These are phyloP conservation scores for Selenicereus undatus DNA, from an alignment of 148 eudicot genomes.

Conservation along the genomic window DNA sequence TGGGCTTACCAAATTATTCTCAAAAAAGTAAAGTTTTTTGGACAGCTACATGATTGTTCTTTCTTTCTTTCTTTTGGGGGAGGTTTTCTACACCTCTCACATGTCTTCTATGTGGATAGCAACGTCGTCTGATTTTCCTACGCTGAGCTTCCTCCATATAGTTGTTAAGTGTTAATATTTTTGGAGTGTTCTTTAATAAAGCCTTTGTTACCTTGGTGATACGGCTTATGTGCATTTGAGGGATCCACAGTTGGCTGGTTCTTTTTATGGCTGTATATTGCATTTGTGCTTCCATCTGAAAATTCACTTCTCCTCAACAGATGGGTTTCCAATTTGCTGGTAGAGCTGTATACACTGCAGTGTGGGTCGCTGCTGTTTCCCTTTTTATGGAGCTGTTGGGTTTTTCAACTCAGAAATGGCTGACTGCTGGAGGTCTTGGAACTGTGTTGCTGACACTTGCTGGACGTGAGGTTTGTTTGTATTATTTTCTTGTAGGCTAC, in stretches of 20 bases:
- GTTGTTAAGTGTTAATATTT: neutral
- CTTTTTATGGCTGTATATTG: neutral
- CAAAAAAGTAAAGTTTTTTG: neutral
- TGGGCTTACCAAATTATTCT: neutral
- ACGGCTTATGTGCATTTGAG: conserved; percentile 1
- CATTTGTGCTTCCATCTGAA: neutral
- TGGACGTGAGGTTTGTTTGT: conserved; percentile 80
- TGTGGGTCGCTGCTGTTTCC: conserved; percentile 92
- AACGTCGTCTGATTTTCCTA: neutral
- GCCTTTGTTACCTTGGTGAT: conserved; percentile 1
- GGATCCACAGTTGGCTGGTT: neutral
- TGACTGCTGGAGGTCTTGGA: conserved; percentile 98
- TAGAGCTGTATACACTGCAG: conserved; percentile 78
- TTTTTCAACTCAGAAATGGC: conserved; percentile 86
- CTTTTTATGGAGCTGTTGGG: conserved; percentile 94
- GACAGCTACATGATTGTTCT: neutral
- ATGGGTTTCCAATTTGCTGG: conserved; percentile 94
- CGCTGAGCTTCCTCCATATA: neutral
- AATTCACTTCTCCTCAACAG: conserved; percentile 39
- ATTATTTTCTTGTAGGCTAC: neutral
- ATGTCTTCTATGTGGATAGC: neutral
- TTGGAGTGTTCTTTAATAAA: neutral
- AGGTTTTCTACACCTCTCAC: neutral
- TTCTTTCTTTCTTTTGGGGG: neutral
- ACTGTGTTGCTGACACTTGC: conserved; percentile 91